These are phyloP conservation scores for Phytophthora kernoviae DNA, from an alignment of 352 stramenopile genomes.

Conservation along the genomic window DNA sequence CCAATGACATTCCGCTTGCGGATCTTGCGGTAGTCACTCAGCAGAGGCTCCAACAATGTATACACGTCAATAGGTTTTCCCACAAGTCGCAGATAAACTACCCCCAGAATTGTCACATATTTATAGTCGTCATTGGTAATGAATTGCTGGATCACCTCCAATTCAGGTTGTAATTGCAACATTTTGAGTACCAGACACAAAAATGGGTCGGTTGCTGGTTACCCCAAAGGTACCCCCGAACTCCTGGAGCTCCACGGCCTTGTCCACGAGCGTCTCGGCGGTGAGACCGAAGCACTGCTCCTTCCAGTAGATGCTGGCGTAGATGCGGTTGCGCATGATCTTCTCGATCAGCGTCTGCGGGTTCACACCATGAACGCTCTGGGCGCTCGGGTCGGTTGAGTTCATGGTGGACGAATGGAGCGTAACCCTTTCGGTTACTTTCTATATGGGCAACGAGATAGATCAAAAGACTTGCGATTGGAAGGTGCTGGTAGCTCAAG, in stretches of 20 bases:
- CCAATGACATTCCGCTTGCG: constrained; percentile 83
- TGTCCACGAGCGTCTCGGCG: constrained; percentile 95
- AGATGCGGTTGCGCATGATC: constrained; percentile 98
- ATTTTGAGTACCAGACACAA: constrained; percentile 99
- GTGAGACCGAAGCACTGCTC: constrained; percentile 98
- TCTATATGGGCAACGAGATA: no score
- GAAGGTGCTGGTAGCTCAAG: no score
- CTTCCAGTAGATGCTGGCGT: constrained; percentile 97
- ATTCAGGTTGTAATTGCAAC: constrained; percentile 97
- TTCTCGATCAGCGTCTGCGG: constrained; percentile 98
- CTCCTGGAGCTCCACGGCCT: constrained; percentile 93
- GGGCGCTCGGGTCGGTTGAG: constrained; percentile 90
- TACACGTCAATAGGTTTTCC: constrained; percentile 93
- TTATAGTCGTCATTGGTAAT: constrained; percentile 99
- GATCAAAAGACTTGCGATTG: no score
- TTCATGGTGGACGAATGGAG: constrained; percentile 59
- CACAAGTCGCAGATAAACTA: constrained; percentile 97
- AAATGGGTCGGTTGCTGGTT: constrained; percentile 97
- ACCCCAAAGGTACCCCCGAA: constrained; percentile 94
- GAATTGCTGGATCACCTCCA: constrained; percentile 94
- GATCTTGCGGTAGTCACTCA: constrained; percentile 96
- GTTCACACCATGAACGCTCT: constrained; percentile 95
- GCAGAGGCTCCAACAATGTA: constrained; percentile 94
- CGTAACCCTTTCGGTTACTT: no score
- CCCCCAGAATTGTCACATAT: constrained; percentile 95